phyloP scores from a whole-genome alignment of 768 basidiomycete species.

The Leucocoprinus birnbaumii region DNA sequence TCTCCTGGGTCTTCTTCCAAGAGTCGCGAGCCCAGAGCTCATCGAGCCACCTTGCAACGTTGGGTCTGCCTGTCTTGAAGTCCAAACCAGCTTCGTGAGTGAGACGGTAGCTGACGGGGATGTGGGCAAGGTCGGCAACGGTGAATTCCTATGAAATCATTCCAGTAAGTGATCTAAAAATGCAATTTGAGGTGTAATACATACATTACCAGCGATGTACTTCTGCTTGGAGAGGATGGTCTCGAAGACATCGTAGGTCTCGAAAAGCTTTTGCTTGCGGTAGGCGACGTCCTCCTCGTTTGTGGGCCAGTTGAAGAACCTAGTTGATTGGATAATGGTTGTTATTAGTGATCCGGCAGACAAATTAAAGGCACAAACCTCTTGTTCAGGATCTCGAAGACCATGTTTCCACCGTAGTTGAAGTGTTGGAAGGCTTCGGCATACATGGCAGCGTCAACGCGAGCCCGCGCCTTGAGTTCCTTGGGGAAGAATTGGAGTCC shows the following conservation, averaged over 20 bases:
- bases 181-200: background rate
- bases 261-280: constrained; percentile 22
- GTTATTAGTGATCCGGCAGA: background rate
- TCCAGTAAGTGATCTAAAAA: background rate
- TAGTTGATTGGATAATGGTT: background rate
- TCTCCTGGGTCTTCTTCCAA: constrained; percentile 28
- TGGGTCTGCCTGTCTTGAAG: constrained; percentile 33
- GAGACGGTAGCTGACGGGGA: constrained; percentile 36
- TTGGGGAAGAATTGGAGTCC: constrained; percentile 46
- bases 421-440: constrained; percentile 44
- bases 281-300: constrained; percentile 24
- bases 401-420: constrained; percentile 29
- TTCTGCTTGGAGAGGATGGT: constrained; percentile 40
- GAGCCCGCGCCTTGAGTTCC: constrained; percentile 26
- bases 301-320: constrained; percentile 11
- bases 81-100: constrained; percentile 17
- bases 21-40: constrained; percentile 39
- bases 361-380: constrained; percentile 24
- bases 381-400: constrained; percentile 46
- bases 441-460: constrained; percentile 38
- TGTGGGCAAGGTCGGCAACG: constrained; percentile 42
- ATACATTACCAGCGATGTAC: constrained; percentile 44
- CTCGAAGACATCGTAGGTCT: constrained; percentile 43
- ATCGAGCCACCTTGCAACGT: constrained; percentile 35
- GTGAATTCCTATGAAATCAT: constrained; percentile 30